Base-by-base conservation (phyloP, 78 protist genomes). In the Isochrysis galbana region DNA sequence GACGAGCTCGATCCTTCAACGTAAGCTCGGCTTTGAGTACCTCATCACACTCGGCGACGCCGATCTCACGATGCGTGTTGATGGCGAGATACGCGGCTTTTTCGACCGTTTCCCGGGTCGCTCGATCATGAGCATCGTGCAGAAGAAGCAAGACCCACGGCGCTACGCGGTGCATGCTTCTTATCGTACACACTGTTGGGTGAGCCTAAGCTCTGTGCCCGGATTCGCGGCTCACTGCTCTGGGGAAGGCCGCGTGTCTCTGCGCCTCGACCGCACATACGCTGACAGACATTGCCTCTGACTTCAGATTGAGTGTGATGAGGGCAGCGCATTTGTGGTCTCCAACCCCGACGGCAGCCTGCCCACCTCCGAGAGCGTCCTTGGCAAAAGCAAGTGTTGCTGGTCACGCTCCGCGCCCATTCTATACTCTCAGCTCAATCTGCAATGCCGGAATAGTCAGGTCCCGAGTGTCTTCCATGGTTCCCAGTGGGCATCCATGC, bases 11-110 rank as follows among this genome's bases (percentile, higher is more conserved):
- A 42, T 77, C 32, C 46, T 77, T 14, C 17, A 10, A 14, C 84
- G 84, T 32, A 0, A 2, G 84, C 84, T 77, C 34, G 32, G 44
- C 46, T 77, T 77, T 46, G 84, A 77, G 47, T 0, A 22, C 32
- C n/a, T 77, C 32, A 77, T 77, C 84, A 77, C 34, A 42, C 84
- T 77, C 34, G 23, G 84, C 84, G 84, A 77, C 84, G 84, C 84
- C 46, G 84, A 77, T 46, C 84, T 77, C 29, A 39, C 84, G 19
- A 23, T 77, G 32, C 84, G 84, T 46, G 22, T 29, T 29, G 46
- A 77, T 32, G 84, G 47, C 21, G 84, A 77, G 84, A 36, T 77
- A 3, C 46, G 46, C 45, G 29, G 32, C 3, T 77, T 77, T 29
- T 77, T 77, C 84, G 44, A 17, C 34, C 21, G 46, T 23, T 77